These are phyloP conservation scores for Lanmaoa pseudosensibilis DNA, from an alignment of 768 basidiomycete species.

Conservation along the genomic window DNA sequence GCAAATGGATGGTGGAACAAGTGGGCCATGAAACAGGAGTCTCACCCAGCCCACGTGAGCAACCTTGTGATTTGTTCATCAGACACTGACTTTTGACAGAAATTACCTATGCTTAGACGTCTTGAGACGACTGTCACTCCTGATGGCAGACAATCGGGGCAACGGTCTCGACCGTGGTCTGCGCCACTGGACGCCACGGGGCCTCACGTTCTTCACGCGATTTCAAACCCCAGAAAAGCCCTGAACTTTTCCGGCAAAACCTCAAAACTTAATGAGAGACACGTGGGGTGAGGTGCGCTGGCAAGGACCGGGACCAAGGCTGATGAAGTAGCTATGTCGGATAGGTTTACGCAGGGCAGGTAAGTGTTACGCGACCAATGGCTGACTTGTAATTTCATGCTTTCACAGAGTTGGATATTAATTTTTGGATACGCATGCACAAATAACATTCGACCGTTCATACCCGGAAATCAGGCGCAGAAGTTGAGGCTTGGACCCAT, in stretches of 20 bases:
- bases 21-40: conserved; percentile 42
- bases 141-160: conserved; percentile 41
- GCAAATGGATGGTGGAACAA: conserved; percentile 52
- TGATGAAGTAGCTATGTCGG: conserved; percentile 7
- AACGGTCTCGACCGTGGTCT: conserved; percentile 25
- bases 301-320: background rate
- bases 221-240: conserved; percentile 21
- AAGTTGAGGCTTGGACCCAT: background rate
- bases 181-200: conserved; percentile 25
- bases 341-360: conserved; percentile 13
- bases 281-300: conserved; percentile 9
- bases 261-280: conserved; percentile 9
- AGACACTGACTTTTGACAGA: conserved; percentile 24
- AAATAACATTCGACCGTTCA: conserved; percentile 18
- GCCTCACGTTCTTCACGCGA: conserved; percentile 19
- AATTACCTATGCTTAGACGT: conserved; percentile 38
- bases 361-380: conserved; percentile 10
- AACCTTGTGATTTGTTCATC: conserved; percentile 10
- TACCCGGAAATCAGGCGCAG: conserved; percentile 24
- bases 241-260: conserved; percentile 10
- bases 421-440: conserved; percentile 18
- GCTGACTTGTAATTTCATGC: conserved; percentile 2
- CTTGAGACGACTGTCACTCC: conserved; percentile 49
- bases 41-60: conserved; percentile 20
- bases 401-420: conserved; percentile 20